A percentile compares a stretch with the other conserved stretches of the same genome.
These are phyloP conservation scores for Phytopythium sindhum DNA, from an alignment of 352 stramenopile species.

Conservation along the genomic window DNA sequence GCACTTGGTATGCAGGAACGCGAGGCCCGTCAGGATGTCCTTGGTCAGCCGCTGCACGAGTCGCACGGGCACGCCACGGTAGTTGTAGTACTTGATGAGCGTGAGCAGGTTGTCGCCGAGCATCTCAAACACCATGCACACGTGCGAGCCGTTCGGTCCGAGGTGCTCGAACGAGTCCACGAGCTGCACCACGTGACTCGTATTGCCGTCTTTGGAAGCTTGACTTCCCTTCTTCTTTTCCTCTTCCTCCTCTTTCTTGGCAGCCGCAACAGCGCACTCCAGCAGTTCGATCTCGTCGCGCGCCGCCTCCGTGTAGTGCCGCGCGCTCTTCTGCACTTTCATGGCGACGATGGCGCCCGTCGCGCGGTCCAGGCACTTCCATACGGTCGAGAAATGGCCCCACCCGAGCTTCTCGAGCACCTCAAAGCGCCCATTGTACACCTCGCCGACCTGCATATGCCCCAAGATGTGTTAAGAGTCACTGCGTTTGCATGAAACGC, in stretches of 20 bases:
- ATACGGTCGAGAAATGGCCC: constrained; percentile 99
- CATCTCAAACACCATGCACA: constrained; percentile 99
- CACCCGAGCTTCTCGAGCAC: constrained; percentile 99
- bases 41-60: constrained; percentile 94
- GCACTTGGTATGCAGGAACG: constrained; percentile 97
- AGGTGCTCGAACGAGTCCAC: constrained; percentile 97
- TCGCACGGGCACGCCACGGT: constrained; percentile 94
- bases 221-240: not conserved
- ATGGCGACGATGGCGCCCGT: constrained; percentile 90
- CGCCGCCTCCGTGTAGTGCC: constrained; percentile 98
- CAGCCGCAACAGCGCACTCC: constrained; percentile 82
- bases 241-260: constrained; percentile 22
- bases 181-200: constrained; percentile 59
- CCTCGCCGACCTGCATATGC: constrained; percentile 59
- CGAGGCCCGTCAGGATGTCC: constrained; percentile 95
- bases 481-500: too few species aligned
- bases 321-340: constrained; percentile 98
- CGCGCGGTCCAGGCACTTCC: constrained; percentile 93
- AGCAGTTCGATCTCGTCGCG: constrained; percentile 98
- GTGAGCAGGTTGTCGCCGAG: constrained; percentile 97
- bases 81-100: constrained; percentile 99
- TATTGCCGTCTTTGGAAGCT: constrained; percentile 15
- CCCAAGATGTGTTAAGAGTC: not conserved
- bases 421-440: constrained; percentile 93
- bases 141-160: constrained; percentile 93